Base-by-base conservation (phyloP, 768 basidiomycete genomes). In the Suillus cothurnatus region DNA sequence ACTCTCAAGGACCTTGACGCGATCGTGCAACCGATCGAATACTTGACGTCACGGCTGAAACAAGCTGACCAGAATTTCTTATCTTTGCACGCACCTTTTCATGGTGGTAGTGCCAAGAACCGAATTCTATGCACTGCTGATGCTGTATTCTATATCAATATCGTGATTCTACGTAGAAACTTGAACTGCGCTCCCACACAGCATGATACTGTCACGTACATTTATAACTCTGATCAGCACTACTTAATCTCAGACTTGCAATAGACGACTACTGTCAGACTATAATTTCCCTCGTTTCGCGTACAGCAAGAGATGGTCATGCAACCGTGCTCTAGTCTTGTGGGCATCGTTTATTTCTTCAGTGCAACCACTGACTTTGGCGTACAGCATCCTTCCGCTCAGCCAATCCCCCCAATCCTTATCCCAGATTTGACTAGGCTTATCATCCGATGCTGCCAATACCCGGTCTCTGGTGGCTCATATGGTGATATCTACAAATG, bases 301-400 rank as follows among this genome's bases (percentile, higher is more conserved):
- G 67, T 74, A 17, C 79, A 73, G 61, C 78, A 75, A 52, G 64
- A 70, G 14, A n/a, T n/a, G n/a, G n/a, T n/a, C n/a, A n/a, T n/a
- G n/a, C n/a, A n/a, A n/a, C n/a, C n/a, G n/a, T n/a, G n/a, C n/a
- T n/a, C n/a, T n/a, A n/a, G n/a, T n/a, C n/a, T n/a, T n/a, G 66
- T 74, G n/a, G 86, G 84, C 62, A 80, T 84, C 68, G 86, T 86
- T n/a, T 69, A 81, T 23, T 73, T 84, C 11, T 76, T 82, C 21
- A 78, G 76, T 21, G 78, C 84, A 73, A 62, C 74, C 31, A n/a
- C n/a, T n/a, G n/a, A 74, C 39, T 69, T 76, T 67, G 81, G 84
- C 31, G 81, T 77, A 32, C 78, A 86, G 70, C 84, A 82, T 14
- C 49, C 21, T 21, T 45, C 21, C 8, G 43, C 43, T 45, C 52